Evolutionary conservation across 768 basidiomycete species (phyloP).

Genomic region (Tulasnella sp.): DNA sequence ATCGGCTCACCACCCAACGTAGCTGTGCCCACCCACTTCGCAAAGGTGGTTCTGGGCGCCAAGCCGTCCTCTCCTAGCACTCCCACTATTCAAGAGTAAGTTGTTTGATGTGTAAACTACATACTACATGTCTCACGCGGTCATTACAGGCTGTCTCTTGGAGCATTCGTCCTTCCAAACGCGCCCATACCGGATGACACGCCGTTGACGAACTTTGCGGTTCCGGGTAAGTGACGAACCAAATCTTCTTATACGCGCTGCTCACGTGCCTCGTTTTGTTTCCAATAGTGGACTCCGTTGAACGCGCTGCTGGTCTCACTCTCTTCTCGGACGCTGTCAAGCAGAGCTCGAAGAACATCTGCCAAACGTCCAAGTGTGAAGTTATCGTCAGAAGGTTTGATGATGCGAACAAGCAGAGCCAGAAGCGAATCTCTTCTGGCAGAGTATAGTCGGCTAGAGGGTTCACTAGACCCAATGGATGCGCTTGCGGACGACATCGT

Average conservation of each 20-base stretch:
- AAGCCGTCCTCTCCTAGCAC: constrained; percentile 62
- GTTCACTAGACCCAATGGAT: too few relatives aligned
- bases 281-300: constrained; percentile 76
- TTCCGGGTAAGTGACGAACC: constrained; percentile 47
- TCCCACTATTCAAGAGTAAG: constrained; percentile 49
- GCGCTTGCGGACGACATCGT: not conserved
- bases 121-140: not conserved
- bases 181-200: constrained; percentile 79
- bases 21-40: constrained; percentile 94
- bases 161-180: constrained; percentile 95
- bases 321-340: constrained; percentile 81
- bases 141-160: constrained; percentile 44
- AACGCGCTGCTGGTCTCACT: constrained; percentile 75
- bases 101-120: not conserved
- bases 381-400: constrained; percentile 84
- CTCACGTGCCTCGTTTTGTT: not conserved
- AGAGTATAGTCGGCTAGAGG: not conserved
- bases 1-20: constrained; percentile 87
- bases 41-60: constrained; percentile 81
- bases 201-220: constrained; percentile 66
- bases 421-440: not conserved
- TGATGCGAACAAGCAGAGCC: constrained; percentile 39
- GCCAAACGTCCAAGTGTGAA: constrained; percentile 79
- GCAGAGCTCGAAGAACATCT: constrained; percentile 66
- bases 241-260: not conserved